phyloP scores from a whole-genome alignment of 2,329 filamentous ascomycete species.

The Colletotrichum endophyticum region DNA sequence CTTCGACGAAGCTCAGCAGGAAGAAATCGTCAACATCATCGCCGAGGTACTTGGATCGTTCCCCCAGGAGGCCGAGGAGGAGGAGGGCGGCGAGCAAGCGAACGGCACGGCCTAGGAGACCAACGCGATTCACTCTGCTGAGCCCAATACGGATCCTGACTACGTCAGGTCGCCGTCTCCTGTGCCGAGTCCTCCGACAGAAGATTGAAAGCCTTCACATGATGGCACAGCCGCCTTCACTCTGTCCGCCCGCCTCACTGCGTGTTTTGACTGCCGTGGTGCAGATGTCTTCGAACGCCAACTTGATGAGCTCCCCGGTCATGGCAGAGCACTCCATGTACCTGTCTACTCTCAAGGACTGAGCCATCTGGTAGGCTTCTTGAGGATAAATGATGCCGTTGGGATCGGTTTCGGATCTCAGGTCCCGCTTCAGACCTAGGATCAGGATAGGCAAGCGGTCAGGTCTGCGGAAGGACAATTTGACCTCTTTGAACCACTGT shows the following conservation, averaged over 20 bases:
- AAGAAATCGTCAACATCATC: slow-evolving; percentile 62
- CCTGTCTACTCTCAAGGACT: slow-evolving; percentile 64
- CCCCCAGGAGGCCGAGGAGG: slow-evolving; percentile 27
- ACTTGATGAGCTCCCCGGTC: slow-evolving; percentile 62
- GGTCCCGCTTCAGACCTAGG: slow-evolving; percentile 65
- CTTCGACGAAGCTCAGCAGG: slow-evolving; percentile 63
- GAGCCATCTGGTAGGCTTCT: slow-evolving; percentile 61
- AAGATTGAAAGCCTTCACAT: slow-evolving; percentile 41
- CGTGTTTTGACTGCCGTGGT: slow-evolving; percentile 56
- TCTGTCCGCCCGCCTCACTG: slow-evolving; percentile 54
- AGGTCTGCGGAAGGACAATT: slow-evolving; percentile 49
- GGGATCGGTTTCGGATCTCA: slow-evolving; percentile 61
- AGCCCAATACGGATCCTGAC: background rate
- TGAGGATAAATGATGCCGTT: slow-evolving; percentile 67
- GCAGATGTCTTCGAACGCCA: slow-evolving; percentile 67
- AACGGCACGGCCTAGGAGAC: slow-evolving; percentile 38
- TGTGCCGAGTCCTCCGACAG: background rate
- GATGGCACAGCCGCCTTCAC: slow-evolving; percentile 57
- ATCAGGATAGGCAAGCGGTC: slow-evolving; percentile 60
- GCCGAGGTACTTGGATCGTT: slow-evolving; percentile 63
- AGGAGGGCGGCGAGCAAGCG: slow-evolving; percentile 38
- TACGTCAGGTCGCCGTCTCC: background rate
- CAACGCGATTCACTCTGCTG: background rate
- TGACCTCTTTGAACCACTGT: slow-evolving; percentile 64
- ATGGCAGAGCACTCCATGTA: slow-evolving; percentile 69